These are phyloP conservation scores for Coniella vitis DNA, from an alignment of 2,329 filamentous ascomycete species.

Conservation along the genomic window DNA sequence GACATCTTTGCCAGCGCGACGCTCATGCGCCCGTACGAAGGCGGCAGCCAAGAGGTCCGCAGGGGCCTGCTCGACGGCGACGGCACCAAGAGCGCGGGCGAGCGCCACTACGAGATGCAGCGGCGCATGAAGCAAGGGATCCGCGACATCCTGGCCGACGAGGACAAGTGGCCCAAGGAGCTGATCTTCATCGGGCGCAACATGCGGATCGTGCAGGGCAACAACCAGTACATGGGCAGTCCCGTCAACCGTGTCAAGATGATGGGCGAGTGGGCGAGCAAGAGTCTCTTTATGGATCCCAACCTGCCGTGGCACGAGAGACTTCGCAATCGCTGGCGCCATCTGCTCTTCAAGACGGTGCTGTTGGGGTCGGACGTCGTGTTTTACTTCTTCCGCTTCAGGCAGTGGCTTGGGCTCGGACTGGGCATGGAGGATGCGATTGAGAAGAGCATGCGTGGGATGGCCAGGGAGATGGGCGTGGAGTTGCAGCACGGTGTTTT, in stretches of 20 bases:
- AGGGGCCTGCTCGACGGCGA: constrained; percentile 51
- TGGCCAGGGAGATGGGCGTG: constrained; percentile 87
- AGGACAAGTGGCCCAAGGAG: constrained; percentile 83
- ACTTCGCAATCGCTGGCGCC: constrained; percentile 63
- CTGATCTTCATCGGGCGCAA: constrained; percentile 90
- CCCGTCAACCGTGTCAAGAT: constrained; percentile 92
- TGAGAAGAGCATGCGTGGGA: constrained; percentile 76
- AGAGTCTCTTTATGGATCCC: constrained; percentile 70
- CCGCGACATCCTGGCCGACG: constrained; percentile 68
- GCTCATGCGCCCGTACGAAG: constrained; percentile 82
- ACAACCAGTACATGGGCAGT: constrained; percentile 84
- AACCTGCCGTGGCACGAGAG: constrained; percentile 57
- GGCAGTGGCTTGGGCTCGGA: constrained; percentile 69
- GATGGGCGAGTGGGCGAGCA: constrained; percentile 82
- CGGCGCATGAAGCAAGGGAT: constrained; percentile 66
- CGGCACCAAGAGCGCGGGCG: constrained; percentile 45
- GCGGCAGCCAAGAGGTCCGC: constrained; percentile 64
- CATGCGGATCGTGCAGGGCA: constrained; percentile 86
- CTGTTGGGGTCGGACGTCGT: constrained; percentile 70
- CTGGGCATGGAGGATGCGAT: constrained; percentile 92
- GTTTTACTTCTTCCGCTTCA: constrained; percentile 74
- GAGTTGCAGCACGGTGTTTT: constrained; percentile 86
- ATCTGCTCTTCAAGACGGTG: constrained; percentile 76
- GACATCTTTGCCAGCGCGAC: constrained; percentile 91
- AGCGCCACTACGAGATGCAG: constrained; percentile 87